Conservation (phyloP, 1,139 yeast genomes). For the Geotrichum carabidarum region DNA sequence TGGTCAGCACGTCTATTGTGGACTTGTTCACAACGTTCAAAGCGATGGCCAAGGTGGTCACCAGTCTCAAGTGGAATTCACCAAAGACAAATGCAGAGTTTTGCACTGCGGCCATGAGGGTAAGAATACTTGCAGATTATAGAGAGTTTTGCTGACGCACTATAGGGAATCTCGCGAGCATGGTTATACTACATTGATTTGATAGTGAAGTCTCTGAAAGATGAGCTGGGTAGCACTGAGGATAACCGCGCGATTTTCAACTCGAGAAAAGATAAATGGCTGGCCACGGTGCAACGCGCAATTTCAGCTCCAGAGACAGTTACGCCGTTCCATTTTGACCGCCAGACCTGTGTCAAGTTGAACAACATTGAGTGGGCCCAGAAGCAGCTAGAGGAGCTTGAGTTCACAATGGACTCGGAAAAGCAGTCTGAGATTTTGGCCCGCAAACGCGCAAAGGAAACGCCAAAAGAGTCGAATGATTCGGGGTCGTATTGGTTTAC, state of each 20-base stretch:
- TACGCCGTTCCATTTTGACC: conserved; percentile 58
- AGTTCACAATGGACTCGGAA: conserved; percentile 59
- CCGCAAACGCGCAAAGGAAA: conserved; percentile 30
- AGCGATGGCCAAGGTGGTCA: conserved; percentile 51
- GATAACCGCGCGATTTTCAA: conserved; percentile 32
- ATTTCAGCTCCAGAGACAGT: conserved; percentile 38
- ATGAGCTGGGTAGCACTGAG: conserved; percentile 42
- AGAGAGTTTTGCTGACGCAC: background rate
- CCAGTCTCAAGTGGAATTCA: conserved; percentile 55
- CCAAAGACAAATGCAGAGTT: conserved; percentile 55
- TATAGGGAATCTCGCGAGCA: conserved; percentile 52
- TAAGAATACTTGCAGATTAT: background rate
- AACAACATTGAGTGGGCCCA: conserved; percentile 65
- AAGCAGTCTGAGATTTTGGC: conserved; percentile 47
- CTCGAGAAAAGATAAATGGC: conserved; percentile 38
- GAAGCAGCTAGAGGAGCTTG: conserved; percentile 53
- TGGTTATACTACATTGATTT: conserved; percentile 50
- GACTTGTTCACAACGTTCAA: conserved; percentile 63
- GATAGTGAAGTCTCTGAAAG: conserved; percentile 44
- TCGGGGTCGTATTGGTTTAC: conserved; percentile 42
- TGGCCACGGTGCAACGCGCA: conserved; percentile 42
- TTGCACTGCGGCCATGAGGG: conserved; percentile 52
- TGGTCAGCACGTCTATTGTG: conserved; percentile 50
- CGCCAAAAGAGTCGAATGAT: conserved; percentile 20
- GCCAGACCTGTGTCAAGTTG: conserved; percentile 63